Evolutionary conservation across 345 rosid species (phyloP).

Genomic region (Arabidopsis arenosa): DNA sequence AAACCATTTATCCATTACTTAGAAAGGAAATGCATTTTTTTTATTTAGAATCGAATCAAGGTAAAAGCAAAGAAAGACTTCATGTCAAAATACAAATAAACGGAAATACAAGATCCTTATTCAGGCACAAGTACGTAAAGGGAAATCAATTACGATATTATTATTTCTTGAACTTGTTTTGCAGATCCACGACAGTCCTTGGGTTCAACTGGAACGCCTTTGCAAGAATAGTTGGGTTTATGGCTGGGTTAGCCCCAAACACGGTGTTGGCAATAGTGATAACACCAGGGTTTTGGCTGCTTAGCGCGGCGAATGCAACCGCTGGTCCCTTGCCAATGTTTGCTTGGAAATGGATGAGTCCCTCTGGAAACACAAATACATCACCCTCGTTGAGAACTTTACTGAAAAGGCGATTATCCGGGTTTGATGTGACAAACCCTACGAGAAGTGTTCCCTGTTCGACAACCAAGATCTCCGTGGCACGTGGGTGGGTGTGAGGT

Average conservation of each 20-base stretch:
- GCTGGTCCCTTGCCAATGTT: constrained; percentile 1
- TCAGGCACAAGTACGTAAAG: background rate
- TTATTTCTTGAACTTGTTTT: background rate
- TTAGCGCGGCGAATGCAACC: constrained; percentile 24
- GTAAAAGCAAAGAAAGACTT: background rate
- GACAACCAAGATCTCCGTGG: constrained; percentile 39
- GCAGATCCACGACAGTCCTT: constrained; percentile 12
- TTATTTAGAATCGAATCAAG: background rate
- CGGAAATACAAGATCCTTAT: background rate
- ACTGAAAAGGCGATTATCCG: constrained; percentile 28
- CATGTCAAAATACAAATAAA: background rate
- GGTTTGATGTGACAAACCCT: constrained; percentile 40
- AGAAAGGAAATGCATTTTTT: too few relatives aligned
- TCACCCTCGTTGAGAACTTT: constrained; percentile 29
- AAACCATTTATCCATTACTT: too few relatives aligned
- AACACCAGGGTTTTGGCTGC: constrained; percentile 35
- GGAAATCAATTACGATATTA: too few relatives aligned
- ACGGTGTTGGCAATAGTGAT: constrained; percentile 32
- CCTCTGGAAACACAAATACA: constrained; percentile 35
- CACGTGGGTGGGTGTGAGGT: constrained; percentile 49
- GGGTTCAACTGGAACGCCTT: constrained; percentile 35
- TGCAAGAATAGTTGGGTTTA: constrained; percentile 18
- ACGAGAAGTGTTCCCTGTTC: constrained; percentile 25
- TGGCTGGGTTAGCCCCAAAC: constrained; percentile 33
- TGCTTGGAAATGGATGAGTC: constrained; percentile 31